Conservation (phyloP, 768 basidiomycete genomes). For the Russula griseocarnosa region DNA sequence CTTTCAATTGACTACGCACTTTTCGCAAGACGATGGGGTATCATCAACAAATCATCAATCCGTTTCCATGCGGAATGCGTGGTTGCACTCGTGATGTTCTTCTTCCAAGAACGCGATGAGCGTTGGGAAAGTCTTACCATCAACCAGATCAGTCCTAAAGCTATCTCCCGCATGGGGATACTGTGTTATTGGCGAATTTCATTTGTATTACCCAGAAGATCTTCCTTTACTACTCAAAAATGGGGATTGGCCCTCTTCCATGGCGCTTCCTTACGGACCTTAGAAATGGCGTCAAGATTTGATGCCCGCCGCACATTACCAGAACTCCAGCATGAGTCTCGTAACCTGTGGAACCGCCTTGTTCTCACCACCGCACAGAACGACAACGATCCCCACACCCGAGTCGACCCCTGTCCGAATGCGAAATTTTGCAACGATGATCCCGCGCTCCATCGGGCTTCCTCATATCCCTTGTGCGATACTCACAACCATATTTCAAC, state of each 20-base stretch:
- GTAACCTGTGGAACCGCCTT: conserved; percentile 10
- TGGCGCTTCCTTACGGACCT: background rate
- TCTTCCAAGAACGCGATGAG: background rate
- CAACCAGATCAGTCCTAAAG: too few species aligned
- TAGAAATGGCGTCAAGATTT: background rate
- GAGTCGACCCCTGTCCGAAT: background rate
- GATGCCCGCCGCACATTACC: background rate
- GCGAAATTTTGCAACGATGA: background rate
- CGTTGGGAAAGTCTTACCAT: conserved; percentile 7
- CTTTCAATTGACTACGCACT: conserved; percentile 3
- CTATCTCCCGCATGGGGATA: too few species aligned
- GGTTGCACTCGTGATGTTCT: background rate
- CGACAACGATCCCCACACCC: background rate
- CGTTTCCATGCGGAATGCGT: conserved; percentile 10
- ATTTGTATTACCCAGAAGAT: too few species aligned
- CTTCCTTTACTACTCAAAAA: too few species aligned
- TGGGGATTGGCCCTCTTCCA: too few species aligned
- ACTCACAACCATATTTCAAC: background rate
- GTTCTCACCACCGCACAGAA: background rate
- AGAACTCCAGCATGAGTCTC: conserved; percentile 10
- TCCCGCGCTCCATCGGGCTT: background rate
- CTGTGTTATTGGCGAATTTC: too few species aligned
- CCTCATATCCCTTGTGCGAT: conserved; percentile 12
- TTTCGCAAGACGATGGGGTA: conserved; percentile 4
- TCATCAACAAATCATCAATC: background rate